Evolutionary conservation across 495 filamentous ascomycete species (phyloP).

Genomic region (Hypoxylon rickii): DNA sequence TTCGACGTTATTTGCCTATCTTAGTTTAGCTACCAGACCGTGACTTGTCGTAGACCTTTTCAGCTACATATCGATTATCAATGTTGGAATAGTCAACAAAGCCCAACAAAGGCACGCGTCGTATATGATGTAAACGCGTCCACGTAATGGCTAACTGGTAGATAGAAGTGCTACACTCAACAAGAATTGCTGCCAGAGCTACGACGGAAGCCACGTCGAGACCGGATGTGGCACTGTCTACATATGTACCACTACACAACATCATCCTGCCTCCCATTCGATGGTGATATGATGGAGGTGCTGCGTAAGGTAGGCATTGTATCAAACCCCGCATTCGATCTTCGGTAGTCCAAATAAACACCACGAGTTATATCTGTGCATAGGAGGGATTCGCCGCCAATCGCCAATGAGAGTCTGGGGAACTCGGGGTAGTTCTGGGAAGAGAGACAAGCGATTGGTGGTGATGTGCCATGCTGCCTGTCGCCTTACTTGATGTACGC

Average conservation of each 20-base stretch:
- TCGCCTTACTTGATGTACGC: too few relatives aligned
- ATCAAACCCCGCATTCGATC: slow-evolving; percentile 26
- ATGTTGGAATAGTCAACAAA: too few relatives aligned
- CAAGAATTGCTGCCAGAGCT: neutral
- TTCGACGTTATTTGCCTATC: neutral
- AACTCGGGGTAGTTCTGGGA: slow-evolving; percentile 3
- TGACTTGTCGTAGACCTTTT: neutral
- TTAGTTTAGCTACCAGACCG: neutral
- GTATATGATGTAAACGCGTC: neutral
- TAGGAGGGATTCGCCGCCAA: slow-evolving; percentile 9
- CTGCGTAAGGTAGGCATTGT: slow-evolving; percentile 12
- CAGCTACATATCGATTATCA: neutral
- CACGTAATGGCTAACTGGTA: neutral
- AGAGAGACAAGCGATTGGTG: neutral
- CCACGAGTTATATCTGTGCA: slow-evolving; percentile 13
- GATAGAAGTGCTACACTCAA: neutral
- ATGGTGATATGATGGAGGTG: slow-evolving; percentile 23
- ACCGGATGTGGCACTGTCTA: slow-evolving; percentile 5
- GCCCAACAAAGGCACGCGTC: too few relatives aligned
- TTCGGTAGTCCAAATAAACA: slow-evolving; percentile 16
- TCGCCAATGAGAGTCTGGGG: slow-evolving; percentile 20
- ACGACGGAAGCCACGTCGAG: slow-evolving; percentile 1
- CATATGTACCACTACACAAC: slow-evolving; percentile 13
- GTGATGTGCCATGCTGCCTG: neutral
- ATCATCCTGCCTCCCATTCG: slow-evolving; percentile 10